Evolutionary conservation across 768 basidiomycete genomes (phyloP).

Genomic region (Xerocomellus dryophilus): DNA sequence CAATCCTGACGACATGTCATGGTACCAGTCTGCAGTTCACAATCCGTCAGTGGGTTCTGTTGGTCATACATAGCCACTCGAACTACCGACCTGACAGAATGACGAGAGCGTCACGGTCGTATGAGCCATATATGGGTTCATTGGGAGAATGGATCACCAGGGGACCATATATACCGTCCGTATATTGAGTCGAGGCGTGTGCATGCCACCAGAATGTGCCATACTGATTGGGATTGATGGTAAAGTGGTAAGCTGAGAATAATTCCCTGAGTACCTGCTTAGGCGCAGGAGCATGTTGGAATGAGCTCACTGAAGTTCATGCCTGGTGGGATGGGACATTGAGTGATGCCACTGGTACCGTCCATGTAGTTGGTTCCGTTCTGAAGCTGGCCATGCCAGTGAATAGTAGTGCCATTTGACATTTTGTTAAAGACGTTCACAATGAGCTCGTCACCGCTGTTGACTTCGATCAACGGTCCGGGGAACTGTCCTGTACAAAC

Average conservation of each 20-base stretch:
- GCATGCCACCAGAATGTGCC: slow-evolving; percentile 53
- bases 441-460: slow-evolving; percentile 34
- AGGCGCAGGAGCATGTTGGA: not conserved
- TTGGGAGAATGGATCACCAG: slow-evolving; percentile 44
- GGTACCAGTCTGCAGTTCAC: slow-evolving; percentile 31
- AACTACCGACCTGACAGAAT: slow-evolving; percentile 32
- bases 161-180: slow-evolving; percentile 50
- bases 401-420: slow-evolving; percentile 32
- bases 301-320: slow-evolving; percentile 35
- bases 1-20: slow-evolving; percentile 29
- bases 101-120: slow-evolving; percentile 41
- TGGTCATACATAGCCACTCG: not conserved
- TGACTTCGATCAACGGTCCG: slow-evolving; percentile 34
- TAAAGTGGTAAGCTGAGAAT: slow-evolving; percentile 36
- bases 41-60: not conserved
- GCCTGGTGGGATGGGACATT: slow-evolving; percentile 55
- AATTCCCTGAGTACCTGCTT: not conserved
- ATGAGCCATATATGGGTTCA: slow-evolving; percentile 31
- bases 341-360: slow-evolving; percentile 44
- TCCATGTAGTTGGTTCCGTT: slow-evolving; percentile 50
- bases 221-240: slow-evolving; percentile 38
- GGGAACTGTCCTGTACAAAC: slow-evolving; percentile 31
- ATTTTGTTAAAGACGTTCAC: slow-evolving; percentile 36
- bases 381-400: slow-evolving; percentile 39
- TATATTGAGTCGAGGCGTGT: slow-evolving; percentile 38